These are phyloP conservation scores for Aureobasidium sp. DNA, from an alignment of 2,329 filamentous ascomycete species.

Conservation along the genomic window DNA sequence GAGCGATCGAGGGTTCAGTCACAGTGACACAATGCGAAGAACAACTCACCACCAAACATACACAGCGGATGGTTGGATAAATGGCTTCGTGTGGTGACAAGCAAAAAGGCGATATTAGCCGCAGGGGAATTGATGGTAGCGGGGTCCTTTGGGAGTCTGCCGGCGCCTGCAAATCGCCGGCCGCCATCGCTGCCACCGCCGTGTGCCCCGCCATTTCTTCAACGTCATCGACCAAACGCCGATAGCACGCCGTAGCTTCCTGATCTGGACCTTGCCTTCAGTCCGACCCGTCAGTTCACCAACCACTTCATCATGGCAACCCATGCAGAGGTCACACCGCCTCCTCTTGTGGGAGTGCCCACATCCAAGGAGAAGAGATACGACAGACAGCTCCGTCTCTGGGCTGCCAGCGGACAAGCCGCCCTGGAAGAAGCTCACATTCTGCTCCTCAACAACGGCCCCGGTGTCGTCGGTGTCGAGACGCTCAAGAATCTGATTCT, in stretches of 20 bases:
- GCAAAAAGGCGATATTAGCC: slow-evolving; percentile 2
- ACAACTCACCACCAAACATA: neutral
- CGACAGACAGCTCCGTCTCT: slow-evolving; percentile 87
- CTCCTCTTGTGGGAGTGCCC: slow-evolving; percentile 41
- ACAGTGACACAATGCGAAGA: neutral
- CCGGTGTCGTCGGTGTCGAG: slow-evolving; percentile 83
- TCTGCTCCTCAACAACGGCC: slow-evolving; percentile 78
- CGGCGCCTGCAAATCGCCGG: neutral
- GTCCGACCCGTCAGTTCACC: neutral
- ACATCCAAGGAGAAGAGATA: slow-evolving; percentile 66
- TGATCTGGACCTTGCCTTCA: neutral
- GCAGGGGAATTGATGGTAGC: neutral
- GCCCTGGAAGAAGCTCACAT: slow-evolving; percentile 87
- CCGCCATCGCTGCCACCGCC: neutral
- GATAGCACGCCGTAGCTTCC: neutral
- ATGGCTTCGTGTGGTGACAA: neutral
- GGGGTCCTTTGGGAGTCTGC: neutral
- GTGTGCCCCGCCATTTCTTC: neutral
- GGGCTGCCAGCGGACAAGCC: slow-evolving; percentile 86
- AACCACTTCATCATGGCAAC: slow-evolving; percentile 16
- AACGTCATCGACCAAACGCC: neutral
- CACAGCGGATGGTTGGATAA: neutral
- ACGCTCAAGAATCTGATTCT: slow-evolving; percentile 95
- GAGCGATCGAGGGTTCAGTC: neutral
- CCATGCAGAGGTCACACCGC: slow-evolving; percentile 29